Evolutionary conservation across 768 basidiomycete genomes (phyloP), one percentile per base, ranked within the genome.

Genomic region (Phlebiopsis gigantea): DNA sequence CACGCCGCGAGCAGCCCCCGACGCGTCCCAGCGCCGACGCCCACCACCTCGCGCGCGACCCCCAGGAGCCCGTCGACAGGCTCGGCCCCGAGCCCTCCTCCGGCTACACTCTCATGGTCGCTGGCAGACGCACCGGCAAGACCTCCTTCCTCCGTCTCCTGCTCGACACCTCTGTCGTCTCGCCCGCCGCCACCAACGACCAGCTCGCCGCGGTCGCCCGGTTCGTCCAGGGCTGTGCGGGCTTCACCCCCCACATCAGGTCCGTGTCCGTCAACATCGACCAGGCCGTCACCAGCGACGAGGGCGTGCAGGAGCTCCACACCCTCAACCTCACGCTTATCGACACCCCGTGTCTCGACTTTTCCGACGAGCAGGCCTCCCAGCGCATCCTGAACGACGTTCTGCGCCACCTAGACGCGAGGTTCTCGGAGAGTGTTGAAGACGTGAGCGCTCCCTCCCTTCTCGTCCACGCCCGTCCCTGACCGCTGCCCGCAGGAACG

Each of bases 71-170:
- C 57, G 29, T 60, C 58, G 46, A 58, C 59, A 62, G 66, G 59
- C 58, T 43, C 56, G 61, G 65, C 67, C 68, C 63, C 63, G 62
- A 70, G 70, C 61, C 71, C 75, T n/a, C n/a, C n/a, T 76, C 66
- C 65, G 73, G 74, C 34, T 80, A 81, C 75, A 85, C 85, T 63
- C 75, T 92, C 71, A 86, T 92, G 75, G 88, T 90, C 66, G 90
- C 89, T 57, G 90, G 90, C 51, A 84, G 82, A 68, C 78, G 85
- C 73, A 85, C 87, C 73, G 88, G 88, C 73, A 93, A 93, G 79
- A 90, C 90, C 22, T 86, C 88, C 59, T 88, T 93, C 67, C 85
- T 92, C 67, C 83, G 89, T 56, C 87, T 92, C 65, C 78, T 93
- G 62, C 81, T 92, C 70, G 89, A 91, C 76, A 90, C 91, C 61